Conservation (phyloP, 768 basidiomycete genomes). For the Leccinum uliginosum region DNA sequence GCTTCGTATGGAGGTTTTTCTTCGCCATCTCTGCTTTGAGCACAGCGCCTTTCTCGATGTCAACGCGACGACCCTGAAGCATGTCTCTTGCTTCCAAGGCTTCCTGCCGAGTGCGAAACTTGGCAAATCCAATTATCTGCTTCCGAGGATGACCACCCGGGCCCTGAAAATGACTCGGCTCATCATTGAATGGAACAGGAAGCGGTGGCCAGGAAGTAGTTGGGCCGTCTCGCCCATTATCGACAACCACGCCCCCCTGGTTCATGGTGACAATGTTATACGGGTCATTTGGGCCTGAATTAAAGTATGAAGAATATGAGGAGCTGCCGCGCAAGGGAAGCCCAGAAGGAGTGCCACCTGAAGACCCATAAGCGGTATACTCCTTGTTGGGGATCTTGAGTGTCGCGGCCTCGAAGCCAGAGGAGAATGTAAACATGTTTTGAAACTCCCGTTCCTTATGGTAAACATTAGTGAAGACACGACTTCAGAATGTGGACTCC, state of each 20-base stretch:
- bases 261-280: constrained; percentile 82
- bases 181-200: constrained; percentile 28
- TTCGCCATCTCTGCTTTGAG: constrained; percentile 99
- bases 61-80: constrained; percentile 85
- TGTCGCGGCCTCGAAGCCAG: constrained; percentile 95
- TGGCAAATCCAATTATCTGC: constrained; percentile 98
- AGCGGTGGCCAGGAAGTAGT: constrained; percentile 64
- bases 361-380: constrained; percentile 65
- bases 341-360: constrained; percentile 34
- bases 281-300: constrained; percentile 64
- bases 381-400: constrained; percentile 96
- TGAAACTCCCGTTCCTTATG: constrained; percentile 95
- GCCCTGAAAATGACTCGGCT: constrained; percentile 32
- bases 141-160: constrained; percentile 57
- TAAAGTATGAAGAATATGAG: constrained; percentile 34
- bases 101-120: constrained; percentile 84
- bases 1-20: constrained; percentile 97
- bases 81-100: constrained; percentile 85
- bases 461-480: constrained; percentile 13
- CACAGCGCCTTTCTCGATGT: constrained; percentile 87
- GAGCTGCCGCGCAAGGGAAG: constrained; percentile 33
- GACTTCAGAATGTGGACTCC: constrained; percentile 4
- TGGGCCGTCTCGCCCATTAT: constrained; percentile 67
- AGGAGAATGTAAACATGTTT: constrained; percentile 97
- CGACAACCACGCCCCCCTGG: constrained; percentile 79